Conservation (phyloP, 768 basidiomycete genomes). For the Lactarius tabidus region DNA sequence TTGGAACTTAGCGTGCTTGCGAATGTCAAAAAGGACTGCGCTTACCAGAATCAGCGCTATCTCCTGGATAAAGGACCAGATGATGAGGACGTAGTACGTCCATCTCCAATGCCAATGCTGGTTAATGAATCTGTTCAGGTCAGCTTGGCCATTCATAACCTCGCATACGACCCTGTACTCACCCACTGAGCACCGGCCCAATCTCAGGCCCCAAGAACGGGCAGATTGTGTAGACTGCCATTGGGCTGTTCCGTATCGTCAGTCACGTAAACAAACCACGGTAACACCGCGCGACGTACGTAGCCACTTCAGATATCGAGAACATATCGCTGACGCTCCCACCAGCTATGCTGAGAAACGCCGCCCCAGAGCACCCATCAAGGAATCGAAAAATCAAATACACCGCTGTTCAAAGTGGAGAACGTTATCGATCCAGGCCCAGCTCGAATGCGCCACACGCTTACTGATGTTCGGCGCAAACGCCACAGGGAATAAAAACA, state of each 20-base stretch:
- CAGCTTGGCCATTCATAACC: neutral
- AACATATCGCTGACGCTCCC: slow-evolving; percentile 60
- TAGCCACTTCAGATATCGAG: slow-evolving; percentile 51
- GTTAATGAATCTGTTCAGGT: slow-evolving; percentile 8
- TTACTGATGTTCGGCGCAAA: slow-evolving; percentile 64
- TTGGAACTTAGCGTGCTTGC: neutral
- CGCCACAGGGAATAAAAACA: slow-evolving; percentile 66
- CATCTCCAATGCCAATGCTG: slow-evolving; percentile 65
- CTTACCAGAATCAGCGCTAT: slow-evolving; percentile 50
- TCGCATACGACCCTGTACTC: slow-evolving; percentile 27
- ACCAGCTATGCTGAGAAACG: slow-evolving; percentile 60
- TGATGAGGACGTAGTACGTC: slow-evolving; percentile 68
- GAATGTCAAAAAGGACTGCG: neutral
- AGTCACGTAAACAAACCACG: neutral
- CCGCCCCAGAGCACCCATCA: slow-evolving; percentile 50
- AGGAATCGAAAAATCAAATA: slow-evolving; percentile 60
- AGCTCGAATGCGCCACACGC: slow-evolving; percentile 24
- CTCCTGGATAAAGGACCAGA: slow-evolving; percentile 61
- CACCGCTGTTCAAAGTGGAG: slow-evolving; percentile 38
- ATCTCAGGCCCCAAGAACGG: slow-evolving; percentile 58
- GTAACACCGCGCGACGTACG: slow-evolving; percentile 38
- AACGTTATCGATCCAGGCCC: neutral
- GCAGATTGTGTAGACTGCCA: slow-evolving; percentile 51
- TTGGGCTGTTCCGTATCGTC: slow-evolving; percentile 37
- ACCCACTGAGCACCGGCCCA: slow-evolving; percentile 59